Base-by-base conservation (phyloP, 495 filamentous ascomycete species). In the Daldinia bambusicola region DNA sequence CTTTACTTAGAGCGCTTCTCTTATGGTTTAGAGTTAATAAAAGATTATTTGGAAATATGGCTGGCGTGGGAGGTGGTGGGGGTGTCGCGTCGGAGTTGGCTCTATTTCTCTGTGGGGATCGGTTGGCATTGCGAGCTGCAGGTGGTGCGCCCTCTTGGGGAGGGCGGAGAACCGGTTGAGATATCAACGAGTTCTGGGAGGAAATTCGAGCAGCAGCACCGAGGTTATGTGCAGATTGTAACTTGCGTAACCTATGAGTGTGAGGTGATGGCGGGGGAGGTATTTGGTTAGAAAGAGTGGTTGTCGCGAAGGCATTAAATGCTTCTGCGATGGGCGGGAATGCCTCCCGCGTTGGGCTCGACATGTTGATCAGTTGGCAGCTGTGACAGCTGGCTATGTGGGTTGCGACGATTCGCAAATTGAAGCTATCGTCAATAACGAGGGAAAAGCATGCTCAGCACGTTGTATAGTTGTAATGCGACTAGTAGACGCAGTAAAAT, bases 21-120 rank as follows among this genome's bases (percentile, higher is more conserved):
- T 82, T 84, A 48, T 80, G 80, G 0, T 80, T 75, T 9, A 79
- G 63, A 3, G 79, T 68, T 2, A 75, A 38, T 0, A 75, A 34
- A 7, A 75, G 67, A 37, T 71, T 71, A 16, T 72, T 73, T 7
- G 59, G 38, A 55, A 75, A 63, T 16, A 57, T 18, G 9, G 61
- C 51, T 5, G 68, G 53, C 0, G 56, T 41, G 3, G 61, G 9
- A 0, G 62, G 62, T 59, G 36, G 77, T 48, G 66, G 82, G 70
- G 67, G 79, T 67, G 82, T 82, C 26, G 90, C 88, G 79, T 93
- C 91, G 58, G 91, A 93, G 76, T 93, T 94, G 5, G 91, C 90
- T 75, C 92, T 86, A 50, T 83, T 85, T 71, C 91, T 84, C 60
- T 87, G 87, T 56, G 86, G 79, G 61, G 85, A 84, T 62, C 79